These are phyloP conservation scores for Xylariaceae sp. DNA, from an alignment of 2,329 filamentous ascomycete genomes.

Conservation along the genomic window DNA sequence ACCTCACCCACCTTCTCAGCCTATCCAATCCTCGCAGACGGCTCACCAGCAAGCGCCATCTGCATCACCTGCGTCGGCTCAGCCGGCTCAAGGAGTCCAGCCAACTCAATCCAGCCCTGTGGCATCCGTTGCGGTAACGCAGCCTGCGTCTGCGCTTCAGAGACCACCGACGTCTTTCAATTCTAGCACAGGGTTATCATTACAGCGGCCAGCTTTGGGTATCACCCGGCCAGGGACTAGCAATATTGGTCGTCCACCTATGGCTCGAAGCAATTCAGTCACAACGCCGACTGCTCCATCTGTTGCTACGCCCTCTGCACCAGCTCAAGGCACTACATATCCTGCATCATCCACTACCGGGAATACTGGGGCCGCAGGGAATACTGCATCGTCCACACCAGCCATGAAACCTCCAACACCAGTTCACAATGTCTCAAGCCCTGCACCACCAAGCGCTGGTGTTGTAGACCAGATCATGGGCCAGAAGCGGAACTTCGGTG, in stretches of 20 bases:
- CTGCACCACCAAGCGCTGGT: slow-evolving; percentile 22
- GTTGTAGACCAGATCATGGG: slow-evolving; percentile 25
- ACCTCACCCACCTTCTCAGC: slow-evolving; percentile 10
- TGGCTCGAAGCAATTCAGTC: slow-evolving; percentile 13
- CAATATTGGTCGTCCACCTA: slow-evolving; percentile 18
- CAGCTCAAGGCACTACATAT: neutral
- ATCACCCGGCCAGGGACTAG: slow-evolving; percentile 19
- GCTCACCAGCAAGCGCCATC: slow-evolving; percentile 16
- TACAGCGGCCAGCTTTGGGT: slow-evolving; percentile 22
- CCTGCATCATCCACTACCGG: neutral
- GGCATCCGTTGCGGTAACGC: slow-evolving; percentile 3
- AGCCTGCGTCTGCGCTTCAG: neutral
- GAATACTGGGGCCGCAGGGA: too few species aligned
- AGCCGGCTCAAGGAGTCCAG: slow-evolving; percentile 5
- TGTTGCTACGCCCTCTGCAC: slow-evolving; percentile 5
- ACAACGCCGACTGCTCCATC: neutral
- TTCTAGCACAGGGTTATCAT: slow-evolving; percentile 15
- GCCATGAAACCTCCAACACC: neutral
- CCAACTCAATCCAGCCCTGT: slow-evolving; percentile 9
- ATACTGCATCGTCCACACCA: neutral
- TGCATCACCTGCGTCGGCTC: slow-evolving; percentile 19
- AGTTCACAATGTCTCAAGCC: slow-evolving; percentile 16
- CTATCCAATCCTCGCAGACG: slow-evolving; percentile 12
- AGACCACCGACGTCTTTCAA: slow-evolving; percentile 12
- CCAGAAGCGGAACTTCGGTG: slow-evolving; percentile 15